Base-by-base conservation (phyloP, 2,329 filamentous ascomycete species). In the Cadophora malorum region DNA sequence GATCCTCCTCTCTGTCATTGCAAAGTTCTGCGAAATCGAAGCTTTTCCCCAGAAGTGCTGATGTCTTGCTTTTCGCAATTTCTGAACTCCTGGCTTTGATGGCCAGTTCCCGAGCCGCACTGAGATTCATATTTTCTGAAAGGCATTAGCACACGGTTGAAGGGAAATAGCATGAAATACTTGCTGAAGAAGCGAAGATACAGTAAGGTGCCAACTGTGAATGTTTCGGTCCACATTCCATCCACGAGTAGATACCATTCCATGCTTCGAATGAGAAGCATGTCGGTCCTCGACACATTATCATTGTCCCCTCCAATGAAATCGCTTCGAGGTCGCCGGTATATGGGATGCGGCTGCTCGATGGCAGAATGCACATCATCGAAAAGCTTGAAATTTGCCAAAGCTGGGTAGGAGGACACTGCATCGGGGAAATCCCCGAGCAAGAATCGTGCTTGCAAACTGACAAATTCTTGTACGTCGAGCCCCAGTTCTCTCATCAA, bases 111-210 rank as follows among this genome's bases (percentile, higher is more conserved):
- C 84, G 80, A 63, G 88, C 87, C 60, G 87, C 87, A 38, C 81
- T 79, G 56, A 90, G 80, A 68, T 81, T 73, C 66, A 75, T 68
- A 33, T 79, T 80, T 65, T 84, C 84, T 73, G 67, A 41, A 45
- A 53, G 45, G 50, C 61, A 76, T 74, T 71, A 73, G 66, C 64
- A 58, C 45, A n/a, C 49, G 21, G 59, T 12, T 49, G 49, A 21
- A 52, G 19, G 28, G 25, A 16, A 60, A 59, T 28, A 38, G 5
- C 14, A 8, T 10, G 58, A 50, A 50, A n/a, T 49, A 86, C 93
- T 83, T 87, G 96, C 93, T 86, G 58, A 97, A 84, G 76, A 97
- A 94, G 69, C 90, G 89, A 76, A 91, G 91, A 80, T 97, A 93
- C n/a, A 94, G 86, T 73, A 88, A 85, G 35, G 87, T 86, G 52